A percentile compares a stretch with the other conserved stretches of the same genome.
Evolutionary conservation across 768 basidiomycete genomes (phyloP).

Genomic region (Mycena belliarum): DNA sequence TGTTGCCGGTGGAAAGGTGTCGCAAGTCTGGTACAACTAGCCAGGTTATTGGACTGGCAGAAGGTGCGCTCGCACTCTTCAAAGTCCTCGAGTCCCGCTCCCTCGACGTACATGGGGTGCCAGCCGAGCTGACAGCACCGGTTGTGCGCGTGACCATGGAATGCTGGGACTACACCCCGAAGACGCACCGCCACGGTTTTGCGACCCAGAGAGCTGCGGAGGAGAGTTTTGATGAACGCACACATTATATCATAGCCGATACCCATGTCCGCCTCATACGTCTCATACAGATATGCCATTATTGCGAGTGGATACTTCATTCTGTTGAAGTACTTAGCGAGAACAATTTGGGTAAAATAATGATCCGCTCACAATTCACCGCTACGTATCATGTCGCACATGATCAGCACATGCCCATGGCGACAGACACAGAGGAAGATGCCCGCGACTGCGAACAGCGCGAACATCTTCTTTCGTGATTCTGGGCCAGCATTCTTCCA

Average conservation of each 20-base stretch:
- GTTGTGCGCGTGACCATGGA: conserved; percentile 30
- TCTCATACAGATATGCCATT: background rate
- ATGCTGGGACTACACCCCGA: background rate
- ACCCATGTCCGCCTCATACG: background rate
- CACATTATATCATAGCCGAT: background rate
- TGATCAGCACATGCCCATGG: too few species aligned
- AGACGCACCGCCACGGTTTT: background rate
- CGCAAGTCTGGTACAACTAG: conserved; percentile 17
- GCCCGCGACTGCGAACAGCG: too few species aligned
- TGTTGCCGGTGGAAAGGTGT: conserved; percentile 27
- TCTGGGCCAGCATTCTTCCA: too few species aligned
- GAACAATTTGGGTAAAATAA: too few species aligned
- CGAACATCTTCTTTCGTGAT: too few species aligned
- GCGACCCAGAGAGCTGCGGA: background rate
- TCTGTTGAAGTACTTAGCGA: background rate
- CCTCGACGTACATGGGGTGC: conserved; percentile 27
- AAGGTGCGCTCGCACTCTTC: conserved; percentile 31
- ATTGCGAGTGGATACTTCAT: background rate
- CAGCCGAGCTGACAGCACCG: conserved; percentile 26
- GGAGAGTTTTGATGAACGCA: background rate
- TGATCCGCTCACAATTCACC: too few species aligned
- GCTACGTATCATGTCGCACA: too few species aligned
- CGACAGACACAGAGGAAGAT: too few species aligned
- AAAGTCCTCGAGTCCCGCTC: conserved; percentile 31
- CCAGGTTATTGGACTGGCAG: conserved; percentile 29